Conservation (phyloP, 2,329 filamentous ascomycete species). For the Coleophoma eucalyptorum region DNA sequence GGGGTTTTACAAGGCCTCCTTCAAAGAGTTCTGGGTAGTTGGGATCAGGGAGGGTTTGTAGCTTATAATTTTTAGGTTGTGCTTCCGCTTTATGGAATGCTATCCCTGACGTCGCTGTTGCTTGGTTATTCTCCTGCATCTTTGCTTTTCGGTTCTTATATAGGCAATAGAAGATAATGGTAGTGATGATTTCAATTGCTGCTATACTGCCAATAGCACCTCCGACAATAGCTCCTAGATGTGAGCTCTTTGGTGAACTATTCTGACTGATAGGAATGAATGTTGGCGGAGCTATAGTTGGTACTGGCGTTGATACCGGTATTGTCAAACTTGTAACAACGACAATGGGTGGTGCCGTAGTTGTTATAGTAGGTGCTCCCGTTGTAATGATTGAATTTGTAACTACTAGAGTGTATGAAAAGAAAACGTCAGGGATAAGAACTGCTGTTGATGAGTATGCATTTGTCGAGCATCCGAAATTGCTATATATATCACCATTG, state of each 20-base stretch:
- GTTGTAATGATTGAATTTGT: neutral
- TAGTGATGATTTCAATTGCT: neutral
- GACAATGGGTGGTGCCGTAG: neutral
- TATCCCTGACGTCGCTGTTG: neutral
- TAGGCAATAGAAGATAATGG: neutral
- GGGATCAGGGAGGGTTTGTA: neutral
- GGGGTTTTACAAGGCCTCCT: neutral
- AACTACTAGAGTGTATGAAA: neutral
- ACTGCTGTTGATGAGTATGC: neutral
- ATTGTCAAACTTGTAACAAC: no score
- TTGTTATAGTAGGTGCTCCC: neutral
- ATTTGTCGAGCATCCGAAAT: conserved; percentile 1
- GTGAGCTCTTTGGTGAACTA: neutral
- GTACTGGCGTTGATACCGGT: neutral
- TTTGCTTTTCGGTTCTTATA: neutral
- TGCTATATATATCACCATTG: neutral
- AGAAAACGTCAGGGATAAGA: neutral
- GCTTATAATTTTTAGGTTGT: neutral
- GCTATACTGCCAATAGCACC: conserved; percentile 1
- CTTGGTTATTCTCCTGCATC: neutral
- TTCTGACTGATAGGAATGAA: neutral
- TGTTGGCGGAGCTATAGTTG: neutral
- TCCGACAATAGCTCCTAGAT: conserved; percentile 1
- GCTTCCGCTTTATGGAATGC: neutral
- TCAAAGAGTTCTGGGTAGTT: neutral